Percentiles rank a stretch among this genome's conserved stretches.
Conservation (phyloP, 2,329 filamentous ascomycete genomes). For the Exophiala oligosperma region DNA sequence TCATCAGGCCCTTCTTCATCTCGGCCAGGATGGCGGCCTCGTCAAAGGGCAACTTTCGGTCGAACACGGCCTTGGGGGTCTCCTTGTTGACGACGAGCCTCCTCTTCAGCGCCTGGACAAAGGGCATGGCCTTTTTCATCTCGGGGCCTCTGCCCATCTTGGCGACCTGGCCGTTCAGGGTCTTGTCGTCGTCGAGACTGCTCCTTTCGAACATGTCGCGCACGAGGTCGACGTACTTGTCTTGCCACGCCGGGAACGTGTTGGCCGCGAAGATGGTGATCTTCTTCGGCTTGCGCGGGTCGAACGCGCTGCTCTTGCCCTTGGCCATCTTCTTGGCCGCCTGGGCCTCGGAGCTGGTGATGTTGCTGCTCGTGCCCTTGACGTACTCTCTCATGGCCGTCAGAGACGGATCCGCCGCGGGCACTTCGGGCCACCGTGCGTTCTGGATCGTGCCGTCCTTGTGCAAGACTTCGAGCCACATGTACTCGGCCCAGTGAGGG, state of each 20-base stretch:
- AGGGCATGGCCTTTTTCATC: conserved; percentile 98
- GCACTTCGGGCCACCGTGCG: conserved; percentile 71
- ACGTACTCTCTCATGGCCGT: conserved; percentile 83
- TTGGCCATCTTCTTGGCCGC: conserved; percentile 84
- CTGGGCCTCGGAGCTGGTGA: conserved; percentile 78
- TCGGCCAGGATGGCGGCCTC: conserved; percentile 73
- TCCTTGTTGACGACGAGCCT: conserved; percentile 65
- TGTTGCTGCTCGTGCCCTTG: conserved; percentile 69
- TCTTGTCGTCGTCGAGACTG: conserved; percentile 73
- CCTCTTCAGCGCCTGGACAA: conserved; percentile 84
- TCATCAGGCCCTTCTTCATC: conserved; percentile 78
- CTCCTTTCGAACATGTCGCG: conserved; percentile 66
- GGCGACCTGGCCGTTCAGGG: conserved; percentile 71
- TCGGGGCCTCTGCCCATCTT: conserved; percentile 64
- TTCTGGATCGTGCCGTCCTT: conserved; percentile 75
- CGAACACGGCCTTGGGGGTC: conserved; percentile 54
- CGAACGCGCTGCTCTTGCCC: conserved; percentile 81
- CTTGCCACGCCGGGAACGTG: conserved; percentile 86
- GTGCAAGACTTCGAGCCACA: conserved; percentile 88
- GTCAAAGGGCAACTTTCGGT: conserved; percentile 83
- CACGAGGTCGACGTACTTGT: conserved; percentile 81
- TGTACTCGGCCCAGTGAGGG: conserved; percentile 91
- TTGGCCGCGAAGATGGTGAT: conserved; percentile 81
- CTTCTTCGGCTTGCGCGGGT: conserved; percentile 89
- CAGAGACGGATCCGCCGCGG: conserved; percentile 64